These are phyloP conservation scores for Trichomonascaceae sp. DNA, from an alignment of 1,139 yeast genomes.

Conservation along the genomic window DNA sequence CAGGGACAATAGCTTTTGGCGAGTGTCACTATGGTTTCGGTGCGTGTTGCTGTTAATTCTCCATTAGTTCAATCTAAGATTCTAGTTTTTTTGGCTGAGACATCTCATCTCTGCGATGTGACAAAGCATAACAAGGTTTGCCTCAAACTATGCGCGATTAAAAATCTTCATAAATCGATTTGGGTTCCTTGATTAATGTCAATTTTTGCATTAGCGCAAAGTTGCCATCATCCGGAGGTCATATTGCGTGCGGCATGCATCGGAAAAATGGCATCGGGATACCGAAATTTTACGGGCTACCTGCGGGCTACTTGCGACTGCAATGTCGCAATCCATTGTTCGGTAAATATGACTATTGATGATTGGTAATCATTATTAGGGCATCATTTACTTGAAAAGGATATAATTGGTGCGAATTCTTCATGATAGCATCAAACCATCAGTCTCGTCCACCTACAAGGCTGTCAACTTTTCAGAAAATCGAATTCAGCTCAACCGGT, in stretches of 20 bases:
- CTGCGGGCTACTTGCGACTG: neutral
- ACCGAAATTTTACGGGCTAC: too few species aligned
- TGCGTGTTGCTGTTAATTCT: too few species aligned
- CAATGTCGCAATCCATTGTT: neutral
- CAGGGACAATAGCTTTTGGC: neutral
- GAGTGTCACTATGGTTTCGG: neutral
- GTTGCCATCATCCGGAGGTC: too few species aligned
- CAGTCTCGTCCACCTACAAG: too few species aligned
- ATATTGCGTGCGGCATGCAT: too few species aligned
- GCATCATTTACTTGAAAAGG: neutral
- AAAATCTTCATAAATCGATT: neutral
- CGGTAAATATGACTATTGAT: neutral
- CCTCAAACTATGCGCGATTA: too few species aligned
- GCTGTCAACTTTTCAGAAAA: too few species aligned
- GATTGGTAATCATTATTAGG: neutral
- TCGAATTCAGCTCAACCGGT: neutral
- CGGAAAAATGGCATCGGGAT: too few species aligned
- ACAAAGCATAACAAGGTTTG: neutral
- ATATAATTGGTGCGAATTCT: neutral
- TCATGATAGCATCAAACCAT: neutral
- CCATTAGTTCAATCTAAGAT: too few species aligned
- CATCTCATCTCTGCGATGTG: neutral
- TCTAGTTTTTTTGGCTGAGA: too few species aligned
- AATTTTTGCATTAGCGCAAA: too few species aligned
- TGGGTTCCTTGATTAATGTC: neutral